Evolutionary conservation across 176 grass and related monocot genomes (phyloP).

Genomic region (Triticum timopheevii): DNA sequence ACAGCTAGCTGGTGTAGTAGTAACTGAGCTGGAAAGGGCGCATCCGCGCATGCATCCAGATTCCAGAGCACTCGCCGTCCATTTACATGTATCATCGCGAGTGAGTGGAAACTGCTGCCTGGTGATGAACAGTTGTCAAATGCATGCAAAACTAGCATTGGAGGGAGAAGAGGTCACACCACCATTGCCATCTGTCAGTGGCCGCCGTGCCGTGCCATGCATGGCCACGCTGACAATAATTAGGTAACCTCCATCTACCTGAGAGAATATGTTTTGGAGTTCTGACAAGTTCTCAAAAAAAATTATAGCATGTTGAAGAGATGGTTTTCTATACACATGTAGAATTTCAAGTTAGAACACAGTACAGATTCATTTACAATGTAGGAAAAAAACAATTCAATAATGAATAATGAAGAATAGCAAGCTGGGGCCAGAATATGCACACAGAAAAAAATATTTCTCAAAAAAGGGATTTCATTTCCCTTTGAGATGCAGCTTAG

Average conservation of each 20-base stretch:
- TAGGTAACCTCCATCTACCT: neutral
- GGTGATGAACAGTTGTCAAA: neutral
- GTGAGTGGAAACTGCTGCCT: neutral
- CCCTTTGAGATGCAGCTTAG: neutral
- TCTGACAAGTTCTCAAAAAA: too few species aligned
- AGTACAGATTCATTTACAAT: too few species aligned
- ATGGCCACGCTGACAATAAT: neutral
- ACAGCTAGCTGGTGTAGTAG: neutral
- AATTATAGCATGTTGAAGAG: too few species aligned
- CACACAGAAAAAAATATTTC: neutral
- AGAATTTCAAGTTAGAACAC: too few species aligned
- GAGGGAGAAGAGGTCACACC: neutral
- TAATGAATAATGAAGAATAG: too few species aligned
- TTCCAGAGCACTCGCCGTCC: too few species aligned
- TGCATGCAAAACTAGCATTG: neutral
- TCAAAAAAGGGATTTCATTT: neutral
- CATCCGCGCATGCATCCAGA: too few species aligned
- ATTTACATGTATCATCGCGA: too few species aligned
- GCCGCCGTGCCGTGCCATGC: neutral
- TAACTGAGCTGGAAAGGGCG: too few species aligned
- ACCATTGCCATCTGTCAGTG: neutral
- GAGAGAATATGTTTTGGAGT: too few species aligned
- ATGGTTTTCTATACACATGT: too few species aligned
- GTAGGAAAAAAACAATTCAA: too few species aligned
- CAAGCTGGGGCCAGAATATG: neutral